A percentile compares a stretch with the other conserved stretches of the same genome.
phyloP scores from a whole-genome alignment of 75 land plant genomes.

The Picea sitchensis region DNA sequence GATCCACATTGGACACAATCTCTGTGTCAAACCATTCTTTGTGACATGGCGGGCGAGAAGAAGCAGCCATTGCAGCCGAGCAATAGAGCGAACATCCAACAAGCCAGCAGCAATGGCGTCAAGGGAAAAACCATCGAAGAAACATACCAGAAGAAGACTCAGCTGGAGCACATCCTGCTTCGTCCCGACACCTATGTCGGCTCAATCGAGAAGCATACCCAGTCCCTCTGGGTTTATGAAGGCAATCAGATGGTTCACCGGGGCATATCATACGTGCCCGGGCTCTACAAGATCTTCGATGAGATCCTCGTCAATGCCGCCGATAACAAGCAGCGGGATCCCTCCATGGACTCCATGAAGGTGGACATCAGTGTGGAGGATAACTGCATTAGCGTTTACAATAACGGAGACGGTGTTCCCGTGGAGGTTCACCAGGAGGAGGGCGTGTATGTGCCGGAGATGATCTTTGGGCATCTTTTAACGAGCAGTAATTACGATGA shows the following conservation, averaged over 20 bases:
- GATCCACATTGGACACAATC: too few relatives aligned
- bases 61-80: constrained; percentile 59
- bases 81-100: constrained; percentile 41
- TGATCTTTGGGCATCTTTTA: constrained; percentile 91
- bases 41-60: neutral
- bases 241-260: constrained; percentile 56
- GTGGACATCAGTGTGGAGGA: constrained; percentile 67
- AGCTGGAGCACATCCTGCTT: constrained; percentile 96
- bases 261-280: constrained; percentile 73
- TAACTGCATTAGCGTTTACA: constrained; percentile 77
- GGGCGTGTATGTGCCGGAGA: constrained; percentile 96
- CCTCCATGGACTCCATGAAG: constrained; percentile 77
- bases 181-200: constrained; percentile 98
- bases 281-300: constrained; percentile 99
- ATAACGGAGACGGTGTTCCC: constrained; percentile 95
- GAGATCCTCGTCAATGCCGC: constrained; percentile 99
- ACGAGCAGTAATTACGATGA: constrained; percentile 98
- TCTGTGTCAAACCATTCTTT: neutral
- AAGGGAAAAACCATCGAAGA: constrained; percentile 81
- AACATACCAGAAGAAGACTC: constrained; percentile 96
- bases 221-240: constrained; percentile 87
- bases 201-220: constrained; percentile 92
- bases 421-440: constrained; percentile 92
- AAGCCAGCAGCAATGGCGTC: constrained; percentile 9
- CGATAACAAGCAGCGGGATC: constrained; percentile 95